Evolutionary conservation across 345 rosid genomes (phyloP).

Genomic region (Moricandia arvensis): DNA sequence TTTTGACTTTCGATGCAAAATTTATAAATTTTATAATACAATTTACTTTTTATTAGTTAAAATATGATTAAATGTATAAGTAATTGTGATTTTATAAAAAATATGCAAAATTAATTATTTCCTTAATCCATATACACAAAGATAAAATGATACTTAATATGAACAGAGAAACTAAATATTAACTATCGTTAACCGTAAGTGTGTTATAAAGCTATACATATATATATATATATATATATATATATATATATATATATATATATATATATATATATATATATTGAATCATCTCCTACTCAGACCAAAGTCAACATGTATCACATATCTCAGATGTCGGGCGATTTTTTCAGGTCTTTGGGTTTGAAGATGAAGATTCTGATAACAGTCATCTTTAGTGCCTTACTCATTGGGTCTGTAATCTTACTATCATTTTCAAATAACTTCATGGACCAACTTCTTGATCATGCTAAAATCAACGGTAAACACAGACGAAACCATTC

Average conservation of each 20-base stretch:
- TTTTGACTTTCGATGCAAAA: too few relatives aligned
- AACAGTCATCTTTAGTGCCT: neutral
- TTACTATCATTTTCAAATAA: conserved; percentile 1
- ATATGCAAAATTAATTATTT: too few relatives aligned
- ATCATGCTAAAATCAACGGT: conserved; percentile 7
- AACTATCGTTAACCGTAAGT: neutral
- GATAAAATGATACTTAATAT: too few relatives aligned
- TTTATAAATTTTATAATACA: too few relatives aligned
- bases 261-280: conserved; percentile 32
- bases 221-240: too few relatives aligned
- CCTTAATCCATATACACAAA: too few relatives aligned
- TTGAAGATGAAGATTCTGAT: conserved; percentile 29
- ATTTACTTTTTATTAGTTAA: too few relatives aligned
- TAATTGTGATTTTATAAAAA: too few relatives aligned
- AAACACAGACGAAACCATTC: neutral
- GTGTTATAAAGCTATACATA: neutral
- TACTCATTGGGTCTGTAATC: conserved; percentile 13
- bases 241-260: too few relatives aligned
- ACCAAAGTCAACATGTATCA: conserved; percentile 25
- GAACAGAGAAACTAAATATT: too few relatives aligned
- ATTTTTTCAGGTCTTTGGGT: conserved; percentile 9
- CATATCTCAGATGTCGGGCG: conserved; percentile 24
- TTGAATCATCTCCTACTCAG: conserved; percentile 1
- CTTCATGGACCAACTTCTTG: conserved; percentile 27
- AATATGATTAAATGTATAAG: too few relatives aligned